These are phyloP conservation scores for Tulasnella sp. DNA, from an alignment of 768 basidiomycete genomes.

Conservation along the genomic window DNA sequence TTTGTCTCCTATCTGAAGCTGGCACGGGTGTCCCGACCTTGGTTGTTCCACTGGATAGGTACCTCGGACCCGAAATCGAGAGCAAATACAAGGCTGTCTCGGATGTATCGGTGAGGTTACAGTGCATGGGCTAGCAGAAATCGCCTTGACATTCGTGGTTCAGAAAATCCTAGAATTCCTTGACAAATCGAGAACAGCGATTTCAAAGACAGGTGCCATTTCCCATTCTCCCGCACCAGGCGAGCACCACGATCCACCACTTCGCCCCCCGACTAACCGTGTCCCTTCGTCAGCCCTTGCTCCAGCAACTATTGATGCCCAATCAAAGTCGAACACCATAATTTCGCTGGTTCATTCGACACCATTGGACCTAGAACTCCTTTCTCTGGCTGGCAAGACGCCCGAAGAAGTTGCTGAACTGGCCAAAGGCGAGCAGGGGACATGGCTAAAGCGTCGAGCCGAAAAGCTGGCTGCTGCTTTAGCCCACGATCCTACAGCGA, in stretches of 20 bases:
- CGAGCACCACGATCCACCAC: slow-evolving; percentile 40
- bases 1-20: not conserved
- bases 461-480: slow-evolving; percentile 4
- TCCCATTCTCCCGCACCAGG: slow-evolving; percentile 60
- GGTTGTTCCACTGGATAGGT: slow-evolving; percentile 77
- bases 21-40: slow-evolving; percentile 76
- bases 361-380: slow-evolving; percentile 58
- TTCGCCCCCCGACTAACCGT: not conserved
- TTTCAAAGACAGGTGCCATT: slow-evolving; percentile 65
- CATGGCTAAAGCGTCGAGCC: slow-evolving; percentile 5
- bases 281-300: slow-evolving; percentile 44
- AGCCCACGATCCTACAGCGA: not conserved
- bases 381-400: slow-evolving; percentile 58
- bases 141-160: slow-evolving; percentile 24
- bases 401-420: slow-evolving; percentile 50
- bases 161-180: slow-evolving; percentile 76
- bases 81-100: slow-evolving; percentile 77
- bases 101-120: slow-evolving; percentile 58
- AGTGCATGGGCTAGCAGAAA: not conserved
- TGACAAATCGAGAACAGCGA: slow-evolving; percentile 71
- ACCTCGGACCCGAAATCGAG: slow-evolving; percentile 63
- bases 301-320: slow-evolving; percentile 76
- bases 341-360: slow-evolving; percentile 61
- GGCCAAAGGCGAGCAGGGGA: slow-evolving; percentile 37
- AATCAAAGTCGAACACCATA: slow-evolving; percentile 44